phyloP scores from a whole-genome alignment of 805 yeast species.

The Diddensiella transvaalensis region DNA sequence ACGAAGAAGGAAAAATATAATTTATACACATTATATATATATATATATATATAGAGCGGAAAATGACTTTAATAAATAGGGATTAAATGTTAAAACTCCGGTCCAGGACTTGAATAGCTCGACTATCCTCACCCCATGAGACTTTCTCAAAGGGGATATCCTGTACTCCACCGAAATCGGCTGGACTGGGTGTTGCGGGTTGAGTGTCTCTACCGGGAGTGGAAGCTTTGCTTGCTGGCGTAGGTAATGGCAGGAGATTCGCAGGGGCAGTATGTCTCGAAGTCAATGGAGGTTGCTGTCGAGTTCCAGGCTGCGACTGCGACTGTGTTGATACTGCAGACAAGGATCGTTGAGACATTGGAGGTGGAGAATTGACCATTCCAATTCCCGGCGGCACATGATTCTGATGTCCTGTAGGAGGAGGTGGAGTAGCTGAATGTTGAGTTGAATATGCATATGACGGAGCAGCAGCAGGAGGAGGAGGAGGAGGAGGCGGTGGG shows the following conservation, averaged over 20 bases:
- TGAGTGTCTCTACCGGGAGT: background rate
- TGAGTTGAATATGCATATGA: background rate
- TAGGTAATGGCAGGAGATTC: background rate
- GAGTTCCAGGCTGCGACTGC: background rate
- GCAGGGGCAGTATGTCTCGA: slow-evolving; percentile 4
- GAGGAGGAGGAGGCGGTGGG: slow-evolving; percentile 8
- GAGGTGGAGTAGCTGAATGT: background rate
- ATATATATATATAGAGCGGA: background rate
- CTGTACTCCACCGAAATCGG: slow-evolving; percentile 12
- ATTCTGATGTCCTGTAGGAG: background rate
- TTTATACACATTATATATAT: background rate
- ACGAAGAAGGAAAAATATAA: background rate
- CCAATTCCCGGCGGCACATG: background rate
- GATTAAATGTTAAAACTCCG: slow-evolving; percentile 21
- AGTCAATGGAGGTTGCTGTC: background rate
- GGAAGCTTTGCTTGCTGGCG: background rate
- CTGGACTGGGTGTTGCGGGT: background rate
- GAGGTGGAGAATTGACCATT: background rate
- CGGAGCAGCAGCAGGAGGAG: slow-evolving; percentile 10
- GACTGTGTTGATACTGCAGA: background rate
- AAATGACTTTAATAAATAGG: slow-evolving; percentile 1
- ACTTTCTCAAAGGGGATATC: slow-evolving; percentile 29
- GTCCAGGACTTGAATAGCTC: slow-evolving; percentile 34
- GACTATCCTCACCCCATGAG: slow-evolving; percentile 30
- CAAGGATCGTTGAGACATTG: background rate